A percentile compares a stretch with the other conserved stretches of the same genome.
phyloP scores from a whole-genome alignment of 2,329 filamentous ascomycete genomes.

The Phialophora expanda region DNA sequence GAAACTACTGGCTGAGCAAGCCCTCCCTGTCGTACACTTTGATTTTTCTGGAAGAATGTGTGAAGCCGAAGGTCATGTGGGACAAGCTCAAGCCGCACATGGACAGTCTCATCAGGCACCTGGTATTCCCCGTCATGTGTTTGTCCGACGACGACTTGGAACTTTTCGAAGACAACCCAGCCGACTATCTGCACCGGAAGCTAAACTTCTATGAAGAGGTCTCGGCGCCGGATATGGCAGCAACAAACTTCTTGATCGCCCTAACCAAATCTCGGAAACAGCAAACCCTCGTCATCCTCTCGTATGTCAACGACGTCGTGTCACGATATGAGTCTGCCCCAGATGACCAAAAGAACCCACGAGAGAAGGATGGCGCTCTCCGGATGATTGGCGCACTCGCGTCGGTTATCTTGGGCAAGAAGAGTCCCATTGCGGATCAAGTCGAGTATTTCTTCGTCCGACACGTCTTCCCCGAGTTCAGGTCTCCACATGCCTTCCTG shows the following conservation, averaged over 20 bases:
- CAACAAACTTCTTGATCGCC: constrained; percentile 94
- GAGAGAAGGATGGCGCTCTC: constrained; percentile 94
- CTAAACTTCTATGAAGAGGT: constrained; percentile 98
- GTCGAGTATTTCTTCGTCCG: constrained; percentile 98
- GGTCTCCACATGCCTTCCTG: constrained; percentile 87
- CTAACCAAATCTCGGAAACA: constrained; percentile 93
- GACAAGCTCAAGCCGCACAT: constrained; percentile 89
- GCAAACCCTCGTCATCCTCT: constrained; percentile 91
- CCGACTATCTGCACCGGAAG: constrained; percentile 96
- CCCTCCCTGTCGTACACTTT: constrained; percentile 91
- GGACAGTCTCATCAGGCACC: constrained; percentile 88
- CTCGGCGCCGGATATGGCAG: constrained; percentile 90
- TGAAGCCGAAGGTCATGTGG: constrained; percentile 98
- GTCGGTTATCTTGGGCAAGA: constrained; percentile 93
- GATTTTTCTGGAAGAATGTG: constrained; percentile 94
- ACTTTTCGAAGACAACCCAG: constrained; percentile 90
- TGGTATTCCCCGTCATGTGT: constrained; percentile 94
- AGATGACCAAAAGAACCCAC: constrained; percentile 87
- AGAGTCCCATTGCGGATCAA: constrained; percentile 95
- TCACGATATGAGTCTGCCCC: constrained; percentile 86
- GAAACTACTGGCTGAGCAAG: constrained; percentile 92
- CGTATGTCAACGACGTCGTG: constrained; percentile 93
- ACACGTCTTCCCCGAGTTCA: constrained; percentile 98
- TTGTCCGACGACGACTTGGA: constrained; percentile 90
- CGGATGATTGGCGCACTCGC: constrained; percentile 96